Conservation (phyloP, 352 stramenopile genomes). For the Phytophthora macrochlamydospora region DNA sequence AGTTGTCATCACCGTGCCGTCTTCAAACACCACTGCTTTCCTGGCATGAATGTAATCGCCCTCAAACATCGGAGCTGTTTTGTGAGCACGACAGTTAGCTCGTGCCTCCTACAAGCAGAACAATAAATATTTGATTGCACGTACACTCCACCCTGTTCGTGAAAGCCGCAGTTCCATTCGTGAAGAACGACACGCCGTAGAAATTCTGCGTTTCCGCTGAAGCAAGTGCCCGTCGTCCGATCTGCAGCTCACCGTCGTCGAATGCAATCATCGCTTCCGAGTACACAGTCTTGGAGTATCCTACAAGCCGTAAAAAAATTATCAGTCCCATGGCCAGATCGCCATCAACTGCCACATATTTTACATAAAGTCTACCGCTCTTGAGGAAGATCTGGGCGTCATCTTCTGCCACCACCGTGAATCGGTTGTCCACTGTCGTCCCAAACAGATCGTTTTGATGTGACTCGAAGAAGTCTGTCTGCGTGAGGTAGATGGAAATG, state of each 20-base stretch:
- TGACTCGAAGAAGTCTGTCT: conserved; percentile 83
- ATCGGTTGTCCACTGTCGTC: conserved; percentile 81
- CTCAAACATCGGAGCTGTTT: conserved; percentile 52
- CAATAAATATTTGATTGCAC: neutral
- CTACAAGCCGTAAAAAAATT: conserved; percentile 23
- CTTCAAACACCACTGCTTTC: conserved; percentile 72
- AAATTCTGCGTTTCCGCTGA: conserved; percentile 61
- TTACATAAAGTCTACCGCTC: conserved; percentile 47
- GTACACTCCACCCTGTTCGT: conserved; percentile 71
- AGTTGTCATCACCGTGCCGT: conserved; percentile 82
- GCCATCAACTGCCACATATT: neutral
- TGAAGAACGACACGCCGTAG: conserved; percentile 69
- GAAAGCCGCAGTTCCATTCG: conserved; percentile 70
- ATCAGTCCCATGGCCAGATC: neutral
- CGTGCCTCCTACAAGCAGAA: neutral
- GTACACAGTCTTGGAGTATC: conserved; percentile 75
- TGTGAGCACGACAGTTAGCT: neutral
- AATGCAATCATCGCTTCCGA: conserved; percentile 78
- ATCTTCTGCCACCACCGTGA: conserved; percentile 77
- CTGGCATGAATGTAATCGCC: conserved; percentile 68
- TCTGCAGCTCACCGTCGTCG: conserved; percentile 57
- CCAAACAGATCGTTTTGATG: conserved; percentile 85
- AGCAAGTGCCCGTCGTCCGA: conserved; percentile 60
- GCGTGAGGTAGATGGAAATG: conserved; percentile 71
- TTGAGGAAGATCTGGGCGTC: conserved; percentile 83